Evolutionary conservation across 2,329 filamentous ascomycete genomes (phyloP), one percentile per base, ranked within the genome.

Genomic region (Apiospora saccharicola): DNA sequence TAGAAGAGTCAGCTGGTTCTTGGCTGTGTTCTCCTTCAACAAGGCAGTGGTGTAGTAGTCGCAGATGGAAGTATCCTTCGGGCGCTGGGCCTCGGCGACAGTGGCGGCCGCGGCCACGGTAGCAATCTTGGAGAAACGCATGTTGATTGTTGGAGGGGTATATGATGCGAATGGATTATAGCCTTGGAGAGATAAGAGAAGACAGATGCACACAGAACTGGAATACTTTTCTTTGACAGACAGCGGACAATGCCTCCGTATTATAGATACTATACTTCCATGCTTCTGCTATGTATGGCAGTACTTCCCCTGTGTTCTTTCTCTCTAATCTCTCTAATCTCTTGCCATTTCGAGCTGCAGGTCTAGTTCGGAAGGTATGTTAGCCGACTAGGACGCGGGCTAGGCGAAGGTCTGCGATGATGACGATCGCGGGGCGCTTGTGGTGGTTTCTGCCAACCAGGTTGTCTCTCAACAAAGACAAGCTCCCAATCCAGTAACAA

Each of bases 41-140:
- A 91, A 79, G n/a, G 86, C 86, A 4, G 83, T 89, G 46, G 89
- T 90, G 81, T 91, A 91, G 80, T 90, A 90, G 82, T 91, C 89
- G 80, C 90, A 91, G 75, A 91, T 87, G 73, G 87, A 85, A 3
- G 79, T 84, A 76, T 87, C 84, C 16, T 78, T 69, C 3, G 87
- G 87, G 64, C 87, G 85, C 79, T 89, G 85, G 26, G 85, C 85
- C 68, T 73, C 77, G 43, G 72, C 78, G 41, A 74, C 74, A 73
- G 75, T 74, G 57, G 76, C 77, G 22, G 76, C 76, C 61, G 77
- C 77, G 57, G 80, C 73, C 46, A 79, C 77, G 41, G 76, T 70
- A 10, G 75, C 47, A 37, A 64, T 71, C 43, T 72, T 78, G 46
- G 77, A 79, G 72, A 76, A 74, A 68, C 76, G 73, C 80, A 81